A percentile compares a stretch with the other conserved stretches of the same genome.
Conservation (phyloP, 2,329 filamentous ascomycete genomes). For the Blumeria graminis region DNA sequence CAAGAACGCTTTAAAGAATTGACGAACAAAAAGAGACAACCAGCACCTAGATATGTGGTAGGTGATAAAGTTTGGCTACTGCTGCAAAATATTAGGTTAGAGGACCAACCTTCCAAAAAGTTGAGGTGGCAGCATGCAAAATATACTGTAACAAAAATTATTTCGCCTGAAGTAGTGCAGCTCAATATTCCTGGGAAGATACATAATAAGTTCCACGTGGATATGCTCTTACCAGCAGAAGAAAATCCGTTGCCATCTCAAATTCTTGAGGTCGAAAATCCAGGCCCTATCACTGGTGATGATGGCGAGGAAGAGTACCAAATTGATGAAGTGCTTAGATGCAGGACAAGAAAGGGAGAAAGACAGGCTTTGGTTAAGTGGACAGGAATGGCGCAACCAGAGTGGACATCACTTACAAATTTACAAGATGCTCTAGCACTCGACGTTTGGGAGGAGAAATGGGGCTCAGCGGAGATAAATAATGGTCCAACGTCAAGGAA, state of each 20-base stretch:
- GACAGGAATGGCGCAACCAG: not conserved
- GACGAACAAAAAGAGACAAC: not conserved
- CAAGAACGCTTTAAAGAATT: not conserved
- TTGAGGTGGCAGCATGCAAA: not conserved
- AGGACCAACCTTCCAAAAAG: not conserved
- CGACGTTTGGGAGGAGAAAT: not conserved
- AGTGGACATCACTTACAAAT: not conserved
- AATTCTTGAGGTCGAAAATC: not conserved
- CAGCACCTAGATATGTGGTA: not conserved
- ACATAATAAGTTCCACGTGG: not conserved
- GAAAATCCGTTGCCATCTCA: not conserved
- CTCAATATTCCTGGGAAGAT: not conserved
- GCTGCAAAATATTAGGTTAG: not conserved
- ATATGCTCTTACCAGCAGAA: not conserved
- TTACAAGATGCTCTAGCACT: not conserved
- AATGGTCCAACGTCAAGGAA: not conserved
- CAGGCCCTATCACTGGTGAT: not conserved
- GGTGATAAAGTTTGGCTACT: not conserved
- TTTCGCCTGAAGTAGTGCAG: not conserved
- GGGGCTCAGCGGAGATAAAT: not conserved
- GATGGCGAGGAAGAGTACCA: not conserved
- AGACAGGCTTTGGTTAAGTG: not conserved
- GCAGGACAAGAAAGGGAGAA: not conserved
- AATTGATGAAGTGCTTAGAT: not conserved
- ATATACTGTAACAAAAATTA: not conserved